Evolutionary conservation across 2,329 filamentous ascomycete genomes (phyloP).

Genomic region (Corynespora cassiicola): DNA sequence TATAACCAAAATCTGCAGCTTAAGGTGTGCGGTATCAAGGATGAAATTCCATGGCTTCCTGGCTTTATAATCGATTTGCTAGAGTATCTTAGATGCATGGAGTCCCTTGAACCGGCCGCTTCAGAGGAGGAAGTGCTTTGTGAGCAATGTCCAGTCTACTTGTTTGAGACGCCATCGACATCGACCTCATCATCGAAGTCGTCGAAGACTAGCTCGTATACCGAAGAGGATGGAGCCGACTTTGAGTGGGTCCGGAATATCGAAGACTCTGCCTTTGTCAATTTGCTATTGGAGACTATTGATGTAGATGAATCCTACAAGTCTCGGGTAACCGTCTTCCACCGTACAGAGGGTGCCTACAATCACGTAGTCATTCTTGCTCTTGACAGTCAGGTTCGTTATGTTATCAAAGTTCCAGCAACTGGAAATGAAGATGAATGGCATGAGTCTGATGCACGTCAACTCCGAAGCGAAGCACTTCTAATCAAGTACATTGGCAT

Average conservation of each 20-base stretch:
- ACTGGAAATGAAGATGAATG: slow-evolving; percentile 12
- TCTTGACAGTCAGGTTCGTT: neutral
- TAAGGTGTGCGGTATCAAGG: too few relatives aligned
- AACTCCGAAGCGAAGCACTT: slow-evolving; percentile 10
- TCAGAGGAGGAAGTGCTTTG: too few relatives aligned
- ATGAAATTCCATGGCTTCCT: too few relatives aligned
- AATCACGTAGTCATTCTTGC: neutral
- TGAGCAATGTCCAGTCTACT: too few relatives aligned
- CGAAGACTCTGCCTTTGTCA: slow-evolving; percentile 2
- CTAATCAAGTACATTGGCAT: slow-evolving; percentile 12
- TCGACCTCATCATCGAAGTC: neutral
- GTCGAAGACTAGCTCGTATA: slow-evolving; percentile 4
- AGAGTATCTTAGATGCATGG: too few relatives aligned
- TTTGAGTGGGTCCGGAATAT: neutral
- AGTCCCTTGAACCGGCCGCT: too few relatives aligned
- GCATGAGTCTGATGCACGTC: slow-evolving; percentile 9
- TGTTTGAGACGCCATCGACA: slow-evolving; percentile 1
- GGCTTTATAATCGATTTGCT: too few relatives aligned
- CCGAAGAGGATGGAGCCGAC: neutral
- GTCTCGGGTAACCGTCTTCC: neutral
- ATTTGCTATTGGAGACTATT: slow-evolving; percentile 1
- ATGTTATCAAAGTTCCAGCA: slow-evolving; percentile 6
- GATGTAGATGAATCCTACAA: neutral
- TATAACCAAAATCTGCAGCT: too few relatives aligned
- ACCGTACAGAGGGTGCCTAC: neutral